A percentile compares a stretch with the other conserved stretches of the same genome.
Evolutionary conservation across 2,329 filamentous ascomycete genomes (phyloP).

Genomic region (Didymella glomerata): DNA sequence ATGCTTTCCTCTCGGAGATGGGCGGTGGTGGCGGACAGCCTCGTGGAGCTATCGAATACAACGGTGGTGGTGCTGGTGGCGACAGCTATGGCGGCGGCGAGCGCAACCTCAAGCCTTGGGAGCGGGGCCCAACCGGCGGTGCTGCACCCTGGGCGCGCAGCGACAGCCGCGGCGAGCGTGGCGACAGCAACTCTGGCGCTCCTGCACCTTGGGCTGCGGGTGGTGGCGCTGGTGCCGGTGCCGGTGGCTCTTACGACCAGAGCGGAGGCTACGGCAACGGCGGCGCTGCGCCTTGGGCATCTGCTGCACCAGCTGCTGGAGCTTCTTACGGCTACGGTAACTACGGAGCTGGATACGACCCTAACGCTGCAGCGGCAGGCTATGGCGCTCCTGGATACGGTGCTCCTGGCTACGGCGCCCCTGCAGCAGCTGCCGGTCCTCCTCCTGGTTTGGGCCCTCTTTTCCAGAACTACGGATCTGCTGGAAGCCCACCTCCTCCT

Average conservation of each 20-base stretch:
- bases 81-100: constrained; percentile 60
- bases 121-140: constrained; percentile 82
- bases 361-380: constrained; percentile 33
- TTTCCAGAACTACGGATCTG: constrained; percentile 70
- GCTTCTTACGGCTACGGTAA: constrained; percentile 55
- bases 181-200: constrained; percentile 50
- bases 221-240: constrained; percentile 44
- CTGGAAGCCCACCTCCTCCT: constrained; percentile 66
- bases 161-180: constrained; percentile 56
- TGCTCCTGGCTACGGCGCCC: constrained; percentile 53
- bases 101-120: constrained; percentile 81
- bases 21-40: constrained; percentile 72
- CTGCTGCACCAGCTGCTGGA: constrained; percentile 47
- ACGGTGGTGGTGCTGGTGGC: constrained; percentile 50
- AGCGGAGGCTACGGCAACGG: constrained; percentile 42
- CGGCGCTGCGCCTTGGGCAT: constrained; percentile 52
- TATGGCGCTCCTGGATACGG: constrained; percentile 51
- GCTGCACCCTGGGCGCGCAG: constrained; percentile 76
- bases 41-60: constrained; percentile 75
- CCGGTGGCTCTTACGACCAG: constrained; percentile 39
- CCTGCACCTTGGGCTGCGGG: constrained; percentile 52
- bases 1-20: constrained; percentile 98
- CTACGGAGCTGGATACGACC: constrained; percentile 44
- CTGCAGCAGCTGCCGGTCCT: constrained; percentile 55
- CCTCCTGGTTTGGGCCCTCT: constrained; percentile 67